These are phyloP conservation scores for Zopfochytrium polystomum DNA, from an alignment of 371 early-diverging fungal genomes.

Conservation along the genomic window DNA sequence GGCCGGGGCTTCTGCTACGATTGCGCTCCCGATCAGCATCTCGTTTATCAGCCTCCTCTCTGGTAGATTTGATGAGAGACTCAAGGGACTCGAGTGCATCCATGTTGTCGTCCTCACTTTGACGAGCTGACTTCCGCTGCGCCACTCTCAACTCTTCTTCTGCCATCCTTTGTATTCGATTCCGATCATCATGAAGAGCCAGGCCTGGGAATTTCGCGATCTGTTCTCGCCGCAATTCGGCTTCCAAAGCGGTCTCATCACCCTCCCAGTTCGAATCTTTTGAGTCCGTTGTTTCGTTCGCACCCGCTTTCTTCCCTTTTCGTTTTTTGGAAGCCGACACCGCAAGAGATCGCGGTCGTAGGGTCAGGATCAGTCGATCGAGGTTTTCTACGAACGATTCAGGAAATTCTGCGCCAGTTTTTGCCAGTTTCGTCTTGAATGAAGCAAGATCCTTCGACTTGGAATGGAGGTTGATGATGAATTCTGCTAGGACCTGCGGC, in stretches of 20 bases:
- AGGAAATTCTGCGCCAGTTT: constrained; percentile 78
- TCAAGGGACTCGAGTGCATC: constrained; percentile 33
- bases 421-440: constrained; percentile 71
- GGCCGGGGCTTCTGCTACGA: constrained; percentile 32
- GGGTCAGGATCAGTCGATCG: constrained; percentile 82
- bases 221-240: constrained; percentile 17
- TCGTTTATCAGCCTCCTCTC: constrained; percentile 21
- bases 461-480: constrained; percentile 44
- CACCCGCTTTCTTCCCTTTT: constrained; percentile 10
- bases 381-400: constrained; percentile 79
- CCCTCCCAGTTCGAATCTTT: background rate
- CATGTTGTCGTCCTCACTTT: constrained; percentile 33
- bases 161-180: constrained; percentile 24
- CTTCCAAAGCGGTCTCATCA: constrained; percentile 31
- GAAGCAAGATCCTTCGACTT: constrained; percentile 20
- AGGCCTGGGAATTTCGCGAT: constrained; percentile 75
- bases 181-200: constrained; percentile 54
- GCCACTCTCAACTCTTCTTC: constrained; percentile 17
- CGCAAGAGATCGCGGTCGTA: constrained; percentile 47
- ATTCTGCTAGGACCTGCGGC: constrained; percentile 47
- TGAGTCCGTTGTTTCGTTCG: background rate
- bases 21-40: constrained; percentile 38
- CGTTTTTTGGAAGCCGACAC: constrained; percentile 23
- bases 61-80: constrained; percentile 17
- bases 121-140: constrained; percentile 7